Base-by-base conservation (phyloP, 768 basidiomycete genomes). In the Pisolithus tinctorius region DNA sequence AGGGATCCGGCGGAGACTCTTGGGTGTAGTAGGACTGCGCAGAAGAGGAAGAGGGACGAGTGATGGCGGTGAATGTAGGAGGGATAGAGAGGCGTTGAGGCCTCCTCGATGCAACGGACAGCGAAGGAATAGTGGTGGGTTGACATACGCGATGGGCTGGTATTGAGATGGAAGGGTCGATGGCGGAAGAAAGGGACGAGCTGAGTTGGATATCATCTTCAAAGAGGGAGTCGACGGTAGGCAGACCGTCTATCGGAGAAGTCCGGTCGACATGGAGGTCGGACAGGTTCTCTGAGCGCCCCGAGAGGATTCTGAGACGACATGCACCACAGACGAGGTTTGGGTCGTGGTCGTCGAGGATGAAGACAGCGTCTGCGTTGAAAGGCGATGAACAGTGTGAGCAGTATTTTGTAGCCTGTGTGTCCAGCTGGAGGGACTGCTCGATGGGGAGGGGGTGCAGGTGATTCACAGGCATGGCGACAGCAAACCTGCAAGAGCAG, bases 241-340 rank as follows among this genome's bases (percentile, higher is more conserved):
- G n/a, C 16, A 36, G 43, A n/a, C 40, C 23, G 13, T 34, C 59
- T 56, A 62, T 53, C 45, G 65, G 60, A 40, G 58, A 58, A 49
- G 67, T 63, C 14, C 63, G 50, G 53, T 71, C 71, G 53, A 60
- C 59, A 54, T 61, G 58, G 27, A 61, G 30, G 46, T 57, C 57
- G 30, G 53, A 44, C 17, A 56, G 42, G 27, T 47, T 31, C 8
- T 51, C 43, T n/a, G 44, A 38, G 27, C 27, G 37, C 6, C 34
- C 10, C 13, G 39, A 38, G 29, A 25, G 25, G 13, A 40, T 56
- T 51, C 66, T 70, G 36, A 72, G 71, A 31, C 74, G 74, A 69
- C 80, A 82, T 45, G 71, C 61, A 13, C 68, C 66, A 57, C 80
- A 83, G 49, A 82, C 73, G 53, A 65, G 63, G 54, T 57, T 59